Base-by-base conservation (phyloP, 2,329 filamentous ascomycete genomes). In the Pyrenochaeta sp. region DNA sequence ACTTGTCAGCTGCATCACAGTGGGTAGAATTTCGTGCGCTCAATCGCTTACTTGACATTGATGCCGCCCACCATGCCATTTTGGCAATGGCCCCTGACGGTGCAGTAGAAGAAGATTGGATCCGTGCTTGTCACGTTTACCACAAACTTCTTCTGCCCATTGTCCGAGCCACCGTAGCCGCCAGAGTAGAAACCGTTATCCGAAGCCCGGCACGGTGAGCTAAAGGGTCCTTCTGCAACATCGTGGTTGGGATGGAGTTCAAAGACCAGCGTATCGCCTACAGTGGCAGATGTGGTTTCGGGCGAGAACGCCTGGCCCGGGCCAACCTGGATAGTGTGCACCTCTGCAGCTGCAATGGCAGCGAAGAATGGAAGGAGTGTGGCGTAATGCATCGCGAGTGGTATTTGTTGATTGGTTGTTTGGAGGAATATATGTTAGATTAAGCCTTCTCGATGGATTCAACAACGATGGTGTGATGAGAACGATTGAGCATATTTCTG, bases 41-140 rank as follows among this genome's bases (percentile, higher is more conserved):
- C 3, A 15, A 18, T 36, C 14, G 54, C 61, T 58, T 40, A 64
- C 55, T 61, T 60, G 4, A 61, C 10, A 41, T 66, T 65, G 20
- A 59, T 58, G 0, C 56, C 63, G 9, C 63, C 65, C 20, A 66
- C 65, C 61, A 68, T 68, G 3, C 65, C 65, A 37, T 39, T 46
- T 51, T 64, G 59, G 50, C 68, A 71, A 55, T 69, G 66, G 33
- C 32, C 49, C 18, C 39, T 39, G 7, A 61, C 52, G 12, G 56
- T 40, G 44, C 68, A 71, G 51, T 64, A 71, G 37, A 52, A 71
- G 37, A 61, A 71, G 23, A 66, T 58, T 3, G 65, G 63, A 15
- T 66, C 54, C 4, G 55, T 45, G 12, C 37, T 56, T 4, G 60
- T 68, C 15, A 68, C 60, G 23, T 67, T 66, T 2, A 67, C 58